These are phyloP conservation scores for Entomortierella chlamydospora DNA, from an alignment of 192 early-diverging fungal species.

Conservation along the genomic window DNA sequence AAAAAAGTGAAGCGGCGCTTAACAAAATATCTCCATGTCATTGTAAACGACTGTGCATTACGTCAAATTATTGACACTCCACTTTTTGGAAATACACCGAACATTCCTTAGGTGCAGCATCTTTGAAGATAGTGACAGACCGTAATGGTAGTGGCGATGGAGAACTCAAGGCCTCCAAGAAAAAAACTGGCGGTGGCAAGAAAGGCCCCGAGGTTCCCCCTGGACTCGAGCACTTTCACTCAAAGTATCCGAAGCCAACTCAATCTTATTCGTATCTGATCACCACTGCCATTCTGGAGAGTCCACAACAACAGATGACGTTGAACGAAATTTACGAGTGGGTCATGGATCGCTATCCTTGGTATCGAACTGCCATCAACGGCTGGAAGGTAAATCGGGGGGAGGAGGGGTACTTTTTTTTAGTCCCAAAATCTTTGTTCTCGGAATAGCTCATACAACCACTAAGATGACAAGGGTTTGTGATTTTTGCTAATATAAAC, in stretches of 20 bases:
- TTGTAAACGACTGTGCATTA: no score
- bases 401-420: background rate
- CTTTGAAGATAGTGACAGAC: slow-evolving; percentile 20
- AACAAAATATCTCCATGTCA: slow-evolving; percentile 2
- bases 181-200: slow-evolving; percentile 12
- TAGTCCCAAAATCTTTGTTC: background rate
- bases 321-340: slow-evolving; percentile 91
- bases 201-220: slow-evolving; percentile 31
- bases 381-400: slow-evolving; percentile 67
- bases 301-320: slow-evolving; percentile 79
- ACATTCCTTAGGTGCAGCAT: background rate
- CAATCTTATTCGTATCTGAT: slow-evolving; percentile 88
- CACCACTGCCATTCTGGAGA: slow-evolving; percentile 79
- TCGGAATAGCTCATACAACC: no score
- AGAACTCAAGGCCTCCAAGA: slow-evolving; percentile 20
- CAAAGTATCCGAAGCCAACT: slow-evolving; percentile 71
- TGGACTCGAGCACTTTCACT: slow-evolving; percentile 36
- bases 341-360: slow-evolving; percentile 82
- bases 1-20: slow-evolving; percentile 3
- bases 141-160: slow-evolving; percentile 3
- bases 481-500: no score
- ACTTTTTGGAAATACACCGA: background rate
- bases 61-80: background rate
- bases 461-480: no score
- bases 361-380: slow-evolving; percentile 78